Conservation (phyloP, 495 filamentous ascomycete species). For the Podospora pseudoanserina region DNA sequence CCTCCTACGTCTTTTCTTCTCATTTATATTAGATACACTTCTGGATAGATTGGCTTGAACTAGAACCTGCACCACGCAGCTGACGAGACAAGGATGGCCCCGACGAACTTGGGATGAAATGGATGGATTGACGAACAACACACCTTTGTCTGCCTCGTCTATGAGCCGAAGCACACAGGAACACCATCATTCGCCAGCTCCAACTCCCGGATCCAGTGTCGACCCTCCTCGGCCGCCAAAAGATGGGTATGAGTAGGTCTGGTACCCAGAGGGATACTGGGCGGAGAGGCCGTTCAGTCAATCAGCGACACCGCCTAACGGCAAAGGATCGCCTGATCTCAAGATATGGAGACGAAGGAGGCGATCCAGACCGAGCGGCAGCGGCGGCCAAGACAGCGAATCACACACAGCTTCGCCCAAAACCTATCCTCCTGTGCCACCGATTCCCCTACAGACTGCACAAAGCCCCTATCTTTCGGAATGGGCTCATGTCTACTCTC, state of each 20-base stretch:
- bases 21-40: no score
- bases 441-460: conserved; percentile 9
- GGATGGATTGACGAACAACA: conserved; percentile 3
- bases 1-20: no score
- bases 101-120: background rate
- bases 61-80: background rate
- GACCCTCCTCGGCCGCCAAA: conserved; percentile 50
- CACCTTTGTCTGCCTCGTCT: background rate
- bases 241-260: conserved; percentile 53
- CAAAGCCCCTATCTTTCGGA: conserved; percentile 35
- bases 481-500: conserved; percentile 35
- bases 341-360: conserved; percentile 38
- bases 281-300: conserved; percentile 45
- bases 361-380: conserved; percentile 33
- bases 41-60: no score
- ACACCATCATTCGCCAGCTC: conserved; percentile 1
- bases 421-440: conserved; percentile 9
- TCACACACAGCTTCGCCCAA: conserved; percentile 20
- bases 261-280: conserved; percentile 55
- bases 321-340: conserved; percentile 20
- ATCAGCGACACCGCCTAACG: conserved; percentile 6
- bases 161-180: background rate
- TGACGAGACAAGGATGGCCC: background rate
- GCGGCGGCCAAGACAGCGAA: conserved; percentile 19
- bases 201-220: conserved; percentile 11